phyloP scores from a whole-genome alignment of 352 stramenopile genomes.

The Globisporangium spiculum region DNA sequence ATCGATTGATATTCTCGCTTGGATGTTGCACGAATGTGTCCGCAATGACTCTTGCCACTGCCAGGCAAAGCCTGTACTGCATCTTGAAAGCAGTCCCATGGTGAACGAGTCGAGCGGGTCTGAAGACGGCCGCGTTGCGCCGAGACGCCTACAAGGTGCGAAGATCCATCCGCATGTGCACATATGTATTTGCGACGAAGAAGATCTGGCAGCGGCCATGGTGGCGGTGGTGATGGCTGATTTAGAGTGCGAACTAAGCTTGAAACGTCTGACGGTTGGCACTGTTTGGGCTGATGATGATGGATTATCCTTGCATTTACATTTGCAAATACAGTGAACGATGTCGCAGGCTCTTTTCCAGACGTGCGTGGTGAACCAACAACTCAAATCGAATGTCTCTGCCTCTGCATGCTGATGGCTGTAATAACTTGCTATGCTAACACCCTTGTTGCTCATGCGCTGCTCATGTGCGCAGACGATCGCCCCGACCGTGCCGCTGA shows the following conservation, averaged over 20 bases:
- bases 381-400: neutral
- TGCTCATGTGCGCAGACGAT: conserved; percentile 34
- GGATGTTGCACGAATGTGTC: conserved; percentile 13
- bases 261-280: conserved; percentile 4
- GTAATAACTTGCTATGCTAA: neutral
- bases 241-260: neutral
- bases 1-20: conserved; percentile 3
- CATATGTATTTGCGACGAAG: too few relatives aligned
- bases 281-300: neutral
- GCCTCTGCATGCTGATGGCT: neutral
- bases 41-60: too few relatives aligned
- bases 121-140: conserved; percentile 3
- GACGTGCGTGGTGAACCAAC: conserved; percentile 17
- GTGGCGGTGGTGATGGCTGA: neutral
- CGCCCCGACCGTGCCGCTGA: conserved; percentile 41
- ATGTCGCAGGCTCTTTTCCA: conserved; percentile 18
- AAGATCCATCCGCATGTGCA: too few relatives aligned
- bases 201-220: too few relatives aligned
- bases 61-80: too few relatives aligned
- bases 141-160: neutral
- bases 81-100: neutral
- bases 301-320: neutral
- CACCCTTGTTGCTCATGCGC: neutral
- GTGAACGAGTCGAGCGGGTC: conserved; percentile 7
- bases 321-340: neutral